Percentiles rank a stretch among this genome's conserved stretches.
Evolutionary conservation across 257 asterid species (phyloP).

Genomic region (Plantago ovata): DNA sequence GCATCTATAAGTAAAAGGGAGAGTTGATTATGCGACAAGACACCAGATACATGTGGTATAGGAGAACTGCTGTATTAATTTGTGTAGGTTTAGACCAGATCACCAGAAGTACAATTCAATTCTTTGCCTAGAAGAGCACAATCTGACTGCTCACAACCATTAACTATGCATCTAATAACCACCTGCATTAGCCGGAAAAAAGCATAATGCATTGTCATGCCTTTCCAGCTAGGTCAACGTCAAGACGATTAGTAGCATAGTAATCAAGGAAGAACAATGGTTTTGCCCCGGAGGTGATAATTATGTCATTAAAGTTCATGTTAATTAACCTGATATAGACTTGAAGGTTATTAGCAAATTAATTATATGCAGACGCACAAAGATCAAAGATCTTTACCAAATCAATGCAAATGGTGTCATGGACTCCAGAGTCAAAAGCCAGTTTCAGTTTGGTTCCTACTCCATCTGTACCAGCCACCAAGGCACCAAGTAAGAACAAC

Average conservation of each 20-base stretch:
- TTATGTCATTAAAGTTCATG: conserved; percentile 91
- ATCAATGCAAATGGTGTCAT: conserved; percentile 10
- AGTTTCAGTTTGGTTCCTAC: conserved; percentile 10
- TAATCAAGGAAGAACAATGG: conserved; percentile 94
- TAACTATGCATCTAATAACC: conserved; percentile 90
- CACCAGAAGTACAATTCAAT: no score
- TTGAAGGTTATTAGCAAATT: conserved; percentile 8
- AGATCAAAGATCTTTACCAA: not conserved
- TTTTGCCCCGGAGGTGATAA: conserved; percentile 96
- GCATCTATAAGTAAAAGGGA: no score
- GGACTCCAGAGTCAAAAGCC: conserved; percentile 6
- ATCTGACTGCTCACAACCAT: conserved; percentile 87
- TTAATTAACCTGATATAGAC: conserved; percentile 69
- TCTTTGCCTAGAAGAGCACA: conserved; percentile 92
- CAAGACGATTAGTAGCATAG: conserved; percentile 82
- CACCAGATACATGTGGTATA: no score
- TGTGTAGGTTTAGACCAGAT: no score
- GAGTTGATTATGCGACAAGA: no score
- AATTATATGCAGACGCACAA: not conserved
- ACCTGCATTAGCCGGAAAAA: conserved; percentile 39
- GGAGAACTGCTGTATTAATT: no score
- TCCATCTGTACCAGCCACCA: conserved; percentile 56
- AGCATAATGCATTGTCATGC: conserved; percentile 30
- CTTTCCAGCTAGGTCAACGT: conserved; percentile 95
- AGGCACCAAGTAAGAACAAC: conserved; percentile 86